Conservation (phyloP, 2,329 filamentous ascomycete genomes). For the Hyphodiscus sp. region DNA sequence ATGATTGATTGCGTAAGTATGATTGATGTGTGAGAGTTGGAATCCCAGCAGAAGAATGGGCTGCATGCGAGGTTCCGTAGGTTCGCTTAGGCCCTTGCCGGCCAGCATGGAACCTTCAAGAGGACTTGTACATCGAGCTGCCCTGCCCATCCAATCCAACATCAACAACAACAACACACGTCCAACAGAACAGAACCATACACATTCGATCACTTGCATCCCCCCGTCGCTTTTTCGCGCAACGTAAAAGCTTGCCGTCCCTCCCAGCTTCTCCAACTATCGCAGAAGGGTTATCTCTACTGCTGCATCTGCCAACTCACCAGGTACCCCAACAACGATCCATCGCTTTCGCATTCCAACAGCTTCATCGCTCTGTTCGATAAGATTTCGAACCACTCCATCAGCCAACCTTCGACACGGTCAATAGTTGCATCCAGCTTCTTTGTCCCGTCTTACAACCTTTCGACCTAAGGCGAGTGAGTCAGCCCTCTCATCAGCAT, state of each 20-base stretch:
- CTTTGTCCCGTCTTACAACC: conserved; percentile 19
- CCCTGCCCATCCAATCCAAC: conserved; percentile 3
- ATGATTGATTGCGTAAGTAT: not conserved
- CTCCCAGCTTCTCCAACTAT: conserved; percentile 9
- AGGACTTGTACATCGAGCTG: not conserved
- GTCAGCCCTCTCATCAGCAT: conserved; percentile 19
- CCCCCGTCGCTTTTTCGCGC: conserved; percentile 15
- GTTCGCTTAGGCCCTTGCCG: not conserved
- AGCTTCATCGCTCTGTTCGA: conserved; percentile 21
- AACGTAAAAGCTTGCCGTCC: conserved; percentile 12
- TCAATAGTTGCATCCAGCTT: conserved; percentile 20
- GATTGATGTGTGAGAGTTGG: conserved; percentile 1
- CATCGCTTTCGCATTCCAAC: not conserved
- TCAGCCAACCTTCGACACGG: conserved; percentile 14
- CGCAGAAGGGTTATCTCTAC: conserved; percentile 22
- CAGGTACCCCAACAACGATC: not conserved
- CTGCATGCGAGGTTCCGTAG: not conserved
- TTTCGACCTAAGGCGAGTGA: conserved; percentile 31
- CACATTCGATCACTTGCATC: conserved; percentile 17
- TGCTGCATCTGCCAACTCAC: conserved; percentile 13
- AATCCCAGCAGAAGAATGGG: not conserved
- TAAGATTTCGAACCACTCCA: conserved; percentile 16
- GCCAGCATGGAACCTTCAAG: not conserved
- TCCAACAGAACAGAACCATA: conserved; percentile 1
- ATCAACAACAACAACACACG: conserved; percentile 6